Percentiles rank a stretch among this genome's conserved stretches.
Evolutionary conservation across 495 filamentous ascomycete genomes (phyloP).

Genomic region (Cryomyces antarcticus): DNA sequence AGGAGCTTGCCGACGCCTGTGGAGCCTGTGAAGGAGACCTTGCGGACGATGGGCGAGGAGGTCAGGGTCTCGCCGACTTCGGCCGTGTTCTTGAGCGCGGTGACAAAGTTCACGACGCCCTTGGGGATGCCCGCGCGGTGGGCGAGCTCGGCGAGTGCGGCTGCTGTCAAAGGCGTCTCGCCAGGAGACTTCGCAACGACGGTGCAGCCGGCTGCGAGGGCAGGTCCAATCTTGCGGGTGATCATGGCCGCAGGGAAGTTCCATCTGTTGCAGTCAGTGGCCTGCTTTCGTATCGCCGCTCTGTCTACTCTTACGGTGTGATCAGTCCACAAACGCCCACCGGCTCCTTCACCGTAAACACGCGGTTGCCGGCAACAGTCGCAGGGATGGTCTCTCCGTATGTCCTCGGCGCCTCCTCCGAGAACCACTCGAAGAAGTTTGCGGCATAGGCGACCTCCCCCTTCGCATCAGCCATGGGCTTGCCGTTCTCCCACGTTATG

Average conservation of each 20-base stretch:
- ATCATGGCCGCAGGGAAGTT: constrained; percentile 28
- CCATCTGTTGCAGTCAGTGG: constrained; percentile 10
- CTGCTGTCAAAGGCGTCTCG: constrained; percentile 37
- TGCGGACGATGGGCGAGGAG: constrained; percentile 40
- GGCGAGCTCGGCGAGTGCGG: constrained; percentile 35
- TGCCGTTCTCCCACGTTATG: constrained; percentile 73
- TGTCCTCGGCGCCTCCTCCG: constrained; percentile 47
- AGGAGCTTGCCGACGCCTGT: constrained; percentile 43
- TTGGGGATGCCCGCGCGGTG: constrained; percentile 36
- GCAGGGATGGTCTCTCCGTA: constrained; percentile 53
- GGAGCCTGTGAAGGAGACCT: constrained; percentile 56
- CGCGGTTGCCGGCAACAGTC: constrained; percentile 21
- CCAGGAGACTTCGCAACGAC: constrained; percentile 48
- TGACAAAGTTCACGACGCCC: constrained; percentile 39
- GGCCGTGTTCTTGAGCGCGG: constrained; percentile 42
- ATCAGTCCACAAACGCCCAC: constrained; percentile 89
- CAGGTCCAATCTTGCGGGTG: constrained; percentile 24
- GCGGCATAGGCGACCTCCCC: constrained; percentile 55
- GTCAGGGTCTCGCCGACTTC: constrained; percentile 44
- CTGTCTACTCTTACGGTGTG: constrained; percentile 35
- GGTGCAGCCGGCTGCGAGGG: constrained; percentile 37
- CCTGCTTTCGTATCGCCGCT: neutral
- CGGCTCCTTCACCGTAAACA: constrained; percentile 36
- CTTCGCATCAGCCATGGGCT: constrained; percentile 48
- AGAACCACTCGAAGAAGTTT: constrained; percentile 61